Conservation (phyloP, 345 rosid genomes). For the Moricandia arvensis region DNA sequence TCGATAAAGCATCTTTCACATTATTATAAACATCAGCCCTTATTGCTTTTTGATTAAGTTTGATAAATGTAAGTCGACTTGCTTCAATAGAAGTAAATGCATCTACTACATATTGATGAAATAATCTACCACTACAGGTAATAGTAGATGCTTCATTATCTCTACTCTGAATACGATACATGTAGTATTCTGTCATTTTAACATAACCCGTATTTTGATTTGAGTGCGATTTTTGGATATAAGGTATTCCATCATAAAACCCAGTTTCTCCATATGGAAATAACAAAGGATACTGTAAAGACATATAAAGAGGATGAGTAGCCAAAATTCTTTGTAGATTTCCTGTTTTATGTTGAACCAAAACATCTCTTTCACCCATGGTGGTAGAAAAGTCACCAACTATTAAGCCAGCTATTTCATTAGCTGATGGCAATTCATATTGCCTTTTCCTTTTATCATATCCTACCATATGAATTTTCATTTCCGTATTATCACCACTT, state of each 20-base stretch:
- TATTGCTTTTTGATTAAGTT: not conserved
- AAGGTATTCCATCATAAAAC: not conserved
- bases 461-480: not conserved
- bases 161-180: not conserved
- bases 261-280: not conserved
- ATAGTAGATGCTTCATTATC: not conserved
- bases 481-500: not conserved
- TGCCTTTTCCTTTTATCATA: not conserved
- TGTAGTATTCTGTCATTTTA: not conserved
- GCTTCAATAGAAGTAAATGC: not conserved
- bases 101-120: not conserved
- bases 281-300: not conserved
- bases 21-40: not conserved
- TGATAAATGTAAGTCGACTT: not conserved
- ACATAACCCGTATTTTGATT: not conserved
- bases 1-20: not conserved
- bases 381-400: not conserved
- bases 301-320: not conserved
- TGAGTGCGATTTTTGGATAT: not conserved
- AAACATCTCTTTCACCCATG: not conserved
- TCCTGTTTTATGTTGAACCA: not conserved
- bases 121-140: not conserved
- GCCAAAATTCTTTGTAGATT: not conserved
- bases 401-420: not conserved
- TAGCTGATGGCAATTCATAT: not conserved